These are phyloP conservation scores for Saccharomycopsis microspora DNA, from an alignment of 805 yeast species.

Conservation along the genomic window DNA sequence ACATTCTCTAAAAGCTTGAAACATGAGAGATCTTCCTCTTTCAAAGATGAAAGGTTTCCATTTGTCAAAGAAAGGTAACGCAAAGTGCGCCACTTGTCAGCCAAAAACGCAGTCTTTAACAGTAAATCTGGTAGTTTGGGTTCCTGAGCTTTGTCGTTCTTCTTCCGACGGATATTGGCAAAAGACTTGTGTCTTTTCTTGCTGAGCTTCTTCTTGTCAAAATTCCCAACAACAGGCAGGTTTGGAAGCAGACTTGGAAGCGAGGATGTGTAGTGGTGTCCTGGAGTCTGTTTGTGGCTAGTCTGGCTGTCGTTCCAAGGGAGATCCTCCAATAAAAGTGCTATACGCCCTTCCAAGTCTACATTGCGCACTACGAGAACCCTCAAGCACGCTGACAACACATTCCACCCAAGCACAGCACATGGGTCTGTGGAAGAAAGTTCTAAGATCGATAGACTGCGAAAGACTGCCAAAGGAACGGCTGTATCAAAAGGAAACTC, in stretches of 20 bases:
- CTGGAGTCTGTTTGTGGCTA: slow-evolving; percentile 21
- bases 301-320: slow-evolving; percentile 39
- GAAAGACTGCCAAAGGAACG: slow-evolving; percentile 51
- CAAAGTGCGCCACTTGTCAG: slow-evolving; percentile 26
- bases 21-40: slow-evolving; percentile 21
- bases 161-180: slow-evolving; percentile 12
- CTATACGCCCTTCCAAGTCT: slow-evolving; percentile 39
- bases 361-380: slow-evolving; percentile 43
- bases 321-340: slow-evolving; percentile 34
- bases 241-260: slow-evolving; percentile 1
- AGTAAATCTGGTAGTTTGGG: background rate
- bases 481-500: slow-evolving; percentile 65
- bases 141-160: background rate
- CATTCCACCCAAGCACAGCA: slow-evolving; percentile 57
- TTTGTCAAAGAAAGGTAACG: slow-evolving; percentile 32
- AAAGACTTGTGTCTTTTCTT: slow-evolving; percentile 15
- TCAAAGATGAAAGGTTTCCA: slow-evolving; percentile 25
- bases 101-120: slow-evolving; percentile 8
- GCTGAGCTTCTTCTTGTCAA: slow-evolving; percentile 12
- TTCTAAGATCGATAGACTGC: slow-evolving; percentile 51
- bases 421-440: slow-evolving; percentile 50
- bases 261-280: slow-evolving; percentile 1
- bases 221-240: slow-evolving; percentile 1
- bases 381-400: slow-evolving; percentile 40
- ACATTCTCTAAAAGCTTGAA: slow-evolving; percentile 23